phyloP scores from a whole-genome alignment of 140 eudicot species.

The Eryngium alpinum region DNA sequence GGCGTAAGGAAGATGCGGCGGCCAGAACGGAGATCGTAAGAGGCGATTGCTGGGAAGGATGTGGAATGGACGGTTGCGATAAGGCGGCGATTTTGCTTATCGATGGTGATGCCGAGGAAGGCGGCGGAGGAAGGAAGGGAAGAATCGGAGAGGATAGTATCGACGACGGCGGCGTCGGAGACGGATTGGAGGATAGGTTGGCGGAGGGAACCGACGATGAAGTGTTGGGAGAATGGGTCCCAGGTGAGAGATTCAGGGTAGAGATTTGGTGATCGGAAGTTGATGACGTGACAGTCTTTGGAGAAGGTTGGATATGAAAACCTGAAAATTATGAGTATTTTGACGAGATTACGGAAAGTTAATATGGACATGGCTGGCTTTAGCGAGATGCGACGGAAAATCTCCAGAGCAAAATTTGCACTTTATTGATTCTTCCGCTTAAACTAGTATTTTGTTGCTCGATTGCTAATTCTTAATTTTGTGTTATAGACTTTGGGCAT shows the following conservation, averaged over 20 bases:
- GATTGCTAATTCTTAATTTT: too few species aligned
- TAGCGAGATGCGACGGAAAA: too few species aligned
- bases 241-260: slow-evolving; percentile 65
- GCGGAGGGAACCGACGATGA: slow-evolving; percentile 64
- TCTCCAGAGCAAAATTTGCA: too few species aligned
- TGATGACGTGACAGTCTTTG: slow-evolving; percentile 52
- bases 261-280: slow-evolving; percentile 58
- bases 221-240: slow-evolving; percentile 65
- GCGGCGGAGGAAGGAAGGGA: slow-evolving; percentile 50
- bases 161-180: slow-evolving; percentile 72
- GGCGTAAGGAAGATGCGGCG: slow-evolving; percentile 50
- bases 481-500: too few species aligned
- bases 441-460: too few species aligned
- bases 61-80: slow-evolving; percentile 53
- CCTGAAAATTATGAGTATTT: slow-evolving; percentile 10
- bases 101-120: slow-evolving; percentile 64
- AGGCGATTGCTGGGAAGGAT: slow-evolving; percentile 47
- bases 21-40: slow-evolving; percentile 49
- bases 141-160: slow-evolving; percentile 42
- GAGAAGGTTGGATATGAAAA: slow-evolving; percentile 17
- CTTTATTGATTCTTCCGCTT: too few species aligned
- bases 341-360: neutral
- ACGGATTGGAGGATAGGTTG: slow-evolving; percentile 42
- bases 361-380: slow-evolving; percentile 27
- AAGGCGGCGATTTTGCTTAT: slow-evolving; percentile 37